A percentile compares a stretch with the other conserved stretches of the same genome.
Evolutionary conservation across 129 eudicot genomes (phyloP).

Genomic region (Saussurea involucrata): DNA sequence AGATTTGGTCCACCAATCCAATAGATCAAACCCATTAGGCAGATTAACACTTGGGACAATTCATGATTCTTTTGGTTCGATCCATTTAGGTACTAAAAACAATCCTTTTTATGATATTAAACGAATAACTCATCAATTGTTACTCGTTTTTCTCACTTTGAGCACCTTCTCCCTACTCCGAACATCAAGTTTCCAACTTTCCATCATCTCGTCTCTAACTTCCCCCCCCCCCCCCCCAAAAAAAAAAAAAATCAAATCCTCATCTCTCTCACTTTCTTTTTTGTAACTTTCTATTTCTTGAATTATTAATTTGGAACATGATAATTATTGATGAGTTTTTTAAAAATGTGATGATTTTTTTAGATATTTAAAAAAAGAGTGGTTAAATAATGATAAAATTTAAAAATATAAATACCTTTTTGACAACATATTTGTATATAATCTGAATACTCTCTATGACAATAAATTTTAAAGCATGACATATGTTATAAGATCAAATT

Average conservation of each 20-base stretch:
- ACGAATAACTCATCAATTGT: background rate
- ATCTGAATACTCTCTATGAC: background rate
- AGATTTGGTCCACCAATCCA: background rate
- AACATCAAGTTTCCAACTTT: background rate
- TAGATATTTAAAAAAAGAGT: no score
- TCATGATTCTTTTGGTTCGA: background rate
- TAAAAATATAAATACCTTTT: background rate
- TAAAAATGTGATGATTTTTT: no score
- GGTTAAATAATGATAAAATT: no score
- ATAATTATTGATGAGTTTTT: no score
- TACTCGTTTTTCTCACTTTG: background rate
- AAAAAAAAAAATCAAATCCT: no score
- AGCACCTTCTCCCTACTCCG: background rate
- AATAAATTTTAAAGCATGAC: no score
- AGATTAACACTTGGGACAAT: background rate
- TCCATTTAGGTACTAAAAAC: background rate
- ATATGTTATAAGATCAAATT: no score
- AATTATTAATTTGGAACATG: no score
- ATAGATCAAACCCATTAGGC: background rate
- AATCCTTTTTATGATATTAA: background rate
- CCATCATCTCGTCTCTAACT: background rate
- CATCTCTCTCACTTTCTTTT: no score
- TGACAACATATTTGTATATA: background rate
- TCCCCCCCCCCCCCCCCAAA: no score
- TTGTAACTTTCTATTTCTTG: no score